Conservation (phyloP, 768 basidiomycete genomes). For the Gloeophyllum trabeum region DNA sequence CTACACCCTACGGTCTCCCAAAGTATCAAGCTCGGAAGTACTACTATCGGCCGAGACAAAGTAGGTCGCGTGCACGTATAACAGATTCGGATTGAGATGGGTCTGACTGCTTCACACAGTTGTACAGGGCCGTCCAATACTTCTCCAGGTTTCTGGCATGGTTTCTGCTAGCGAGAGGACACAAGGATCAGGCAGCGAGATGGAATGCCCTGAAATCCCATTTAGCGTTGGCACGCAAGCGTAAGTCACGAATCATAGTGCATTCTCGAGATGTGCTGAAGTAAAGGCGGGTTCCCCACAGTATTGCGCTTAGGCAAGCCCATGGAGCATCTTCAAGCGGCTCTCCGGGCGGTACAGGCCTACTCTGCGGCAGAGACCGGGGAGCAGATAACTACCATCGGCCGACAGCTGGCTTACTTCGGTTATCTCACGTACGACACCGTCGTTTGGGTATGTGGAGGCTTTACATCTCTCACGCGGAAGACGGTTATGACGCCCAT, state of each 20-base stretch:
- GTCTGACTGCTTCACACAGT: constrained; percentile 39
- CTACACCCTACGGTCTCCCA: constrained; percentile 78
- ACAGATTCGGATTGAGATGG: no score
- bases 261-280: no score
- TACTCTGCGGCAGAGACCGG: constrained; percentile 31
- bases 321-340: constrained; percentile 86
- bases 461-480: not conserved
- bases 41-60: constrained; percentile 89
- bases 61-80: no score
- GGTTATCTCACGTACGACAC: constrained; percentile 79
- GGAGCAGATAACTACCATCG: constrained; percentile 73
- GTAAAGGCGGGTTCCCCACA: no score
- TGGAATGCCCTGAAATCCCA: constrained; percentile 83
- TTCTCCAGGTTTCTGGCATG: constrained; percentile 83
- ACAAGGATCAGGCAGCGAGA: constrained; percentile 58
- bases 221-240: constrained; percentile 76
- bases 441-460: constrained; percentile 65
- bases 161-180: constrained; percentile 59
- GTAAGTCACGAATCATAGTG: no score
- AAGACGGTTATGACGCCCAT: not conserved
- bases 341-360: constrained; percentile 55
- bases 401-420: constrained; percentile 81
- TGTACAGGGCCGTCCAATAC: constrained; percentile 87
- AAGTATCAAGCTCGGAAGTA: constrained; percentile 63
- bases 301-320: constrained; percentile 93